Evolutionary conservation across 495 filamentous ascomycete species (phyloP), one percentile per base, ranked within the genome.

Genomic region (Aspergillus bridgeri): DNA sequence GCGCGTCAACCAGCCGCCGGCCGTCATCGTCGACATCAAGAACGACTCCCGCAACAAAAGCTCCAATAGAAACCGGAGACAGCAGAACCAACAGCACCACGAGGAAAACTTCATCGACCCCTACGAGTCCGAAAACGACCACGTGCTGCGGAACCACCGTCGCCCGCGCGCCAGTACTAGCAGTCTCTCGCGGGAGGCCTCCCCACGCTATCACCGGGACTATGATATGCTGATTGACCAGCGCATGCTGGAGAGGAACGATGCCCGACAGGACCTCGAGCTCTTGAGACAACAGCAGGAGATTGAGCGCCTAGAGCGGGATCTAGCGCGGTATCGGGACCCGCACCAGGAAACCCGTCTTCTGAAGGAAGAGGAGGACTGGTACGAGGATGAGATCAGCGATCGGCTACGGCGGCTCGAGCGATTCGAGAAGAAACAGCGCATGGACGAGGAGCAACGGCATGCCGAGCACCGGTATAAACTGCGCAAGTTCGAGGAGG

Each of bases 201-300:
- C 68, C 18, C 52, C 64, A 17, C 53, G 58, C 3, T 56, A 48
- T 47, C 45, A 51, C 44, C 68, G 76, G 5, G 76, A 79, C 53
- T 67, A 63, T 53, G 75, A 78, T 21, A 60, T 78, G 1, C 53
- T 69, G 2, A 64, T 76, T 50, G 64, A 68, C 20, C 75, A 76
- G 62, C 71, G 71, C 0, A 9, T 75, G 19, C 66, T 77, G 27
- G 65, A 75, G 60, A 62, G 58, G 46, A 72, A 69, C 44, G 70
- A 79, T 56, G 48, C 64, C 13, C 68, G 70, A 0, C 75, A 77
- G 54, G 73, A 77, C 53, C 18, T 76, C 20, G 73, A 79, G 59
- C 64, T 79, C 50, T 59, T 64, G 21, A 70, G 68, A 27, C 70
- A 74, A 51, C 72, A 76, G 60, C 69, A 70, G 59, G 79, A 81